Evolutionary conservation across 192 early-diverging fungal species (phyloP).

Genomic region (Entrophospora sp.): DNA sequence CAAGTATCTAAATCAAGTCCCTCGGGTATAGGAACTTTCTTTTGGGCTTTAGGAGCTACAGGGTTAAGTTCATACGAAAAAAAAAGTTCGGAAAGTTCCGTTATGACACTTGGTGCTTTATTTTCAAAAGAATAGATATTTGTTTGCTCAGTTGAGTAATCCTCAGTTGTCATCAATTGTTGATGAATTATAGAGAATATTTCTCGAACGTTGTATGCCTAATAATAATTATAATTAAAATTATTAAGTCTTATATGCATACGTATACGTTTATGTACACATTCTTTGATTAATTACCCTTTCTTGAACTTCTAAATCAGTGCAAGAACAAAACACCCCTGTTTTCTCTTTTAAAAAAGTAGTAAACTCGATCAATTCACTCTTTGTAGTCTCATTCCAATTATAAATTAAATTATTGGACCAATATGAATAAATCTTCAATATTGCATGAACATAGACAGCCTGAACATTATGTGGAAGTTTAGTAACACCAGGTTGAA

Average conservation of each 20-base stretch:
- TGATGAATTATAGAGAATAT: constrained; percentile 42
- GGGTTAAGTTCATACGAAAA: constrained; percentile 82
- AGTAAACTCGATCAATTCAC: constrained; percentile 39
- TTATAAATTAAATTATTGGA: constrained; percentile 38
- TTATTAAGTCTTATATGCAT: neutral
- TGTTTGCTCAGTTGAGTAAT: constrained; percentile 14
- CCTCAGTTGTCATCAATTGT: constrained; percentile 27
- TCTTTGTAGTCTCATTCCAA: constrained; percentile 42
- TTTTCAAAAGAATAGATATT: constrained; percentile 17
- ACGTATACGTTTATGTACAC: constrained; percentile 15
- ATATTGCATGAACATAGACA: constrained; percentile 59
- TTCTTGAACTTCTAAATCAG: constrained; percentile 75
- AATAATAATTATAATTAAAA: constrained; percentile 2
- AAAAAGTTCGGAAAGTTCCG: constrained; percentile 56
- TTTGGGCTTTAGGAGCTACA: constrained; percentile 82
- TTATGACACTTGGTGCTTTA: constrained; percentile 39
- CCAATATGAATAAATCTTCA: constrained; percentile 64
- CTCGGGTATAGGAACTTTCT: constrained; percentile 79
- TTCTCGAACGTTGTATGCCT: constrained; percentile 40
- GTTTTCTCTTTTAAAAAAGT: constrained; percentile 39
- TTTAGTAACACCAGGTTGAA: constrained; percentile 35
- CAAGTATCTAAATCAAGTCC: constrained; percentile 75
- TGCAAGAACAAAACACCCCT: constrained; percentile 37
- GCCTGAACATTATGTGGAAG: constrained; percentile 54
- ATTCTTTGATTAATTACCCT: constrained; percentile 47